Evolutionary conservation across 75 land plant species (phyloP).

Genomic region (Gnetum montanum): DNA sequence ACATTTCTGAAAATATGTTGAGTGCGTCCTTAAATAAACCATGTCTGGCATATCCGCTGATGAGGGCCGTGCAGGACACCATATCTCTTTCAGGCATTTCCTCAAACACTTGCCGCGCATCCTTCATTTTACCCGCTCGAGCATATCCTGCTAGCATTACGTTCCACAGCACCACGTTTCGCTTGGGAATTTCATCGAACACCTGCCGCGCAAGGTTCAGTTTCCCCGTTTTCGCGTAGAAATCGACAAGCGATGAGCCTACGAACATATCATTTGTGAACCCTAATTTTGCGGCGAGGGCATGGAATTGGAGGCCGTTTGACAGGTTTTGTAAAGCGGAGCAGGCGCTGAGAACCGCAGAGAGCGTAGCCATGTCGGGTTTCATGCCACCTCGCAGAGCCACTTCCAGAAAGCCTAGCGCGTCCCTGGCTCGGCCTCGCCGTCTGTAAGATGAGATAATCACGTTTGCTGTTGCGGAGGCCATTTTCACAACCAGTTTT

Average conservation of each 20-base stretch:
- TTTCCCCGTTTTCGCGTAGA: slow-evolving; percentile 17
- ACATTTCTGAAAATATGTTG: slow-evolving; percentile 14
- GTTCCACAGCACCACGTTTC: slow-evolving; percentile 33
- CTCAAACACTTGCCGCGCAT: slow-evolving; percentile 41
- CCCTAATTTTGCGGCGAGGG: neutral
- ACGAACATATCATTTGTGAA: slow-evolving; percentile 14
- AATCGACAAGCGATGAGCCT: slow-evolving; percentile 21
- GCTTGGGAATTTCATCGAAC: slow-evolving; percentile 20
- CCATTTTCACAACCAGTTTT: no score
- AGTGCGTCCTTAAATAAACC: slow-evolving; percentile 2
- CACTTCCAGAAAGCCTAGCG: no score
- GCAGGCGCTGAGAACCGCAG: slow-evolving; percentile 15
- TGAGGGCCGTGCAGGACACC: slow-evolving; percentile 14
- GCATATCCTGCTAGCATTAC: slow-evolving; percentile 24
- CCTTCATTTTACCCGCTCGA: slow-evolving; percentile 14
- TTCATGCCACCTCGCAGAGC: no score
- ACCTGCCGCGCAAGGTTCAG: slow-evolving; percentile 22
- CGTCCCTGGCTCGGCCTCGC: no score
- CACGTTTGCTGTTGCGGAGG: no score
- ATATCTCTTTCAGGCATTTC: slow-evolving; percentile 24
- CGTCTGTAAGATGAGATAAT: no score
- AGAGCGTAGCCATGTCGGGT: slow-evolving; percentile 17
- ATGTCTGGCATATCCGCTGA: slow-evolving; percentile 12
- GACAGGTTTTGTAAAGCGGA: neutral
- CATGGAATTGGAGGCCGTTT: slow-evolving; percentile 9